A percentile compares a stretch with the other conserved stretches of the same genome.
Evolutionary conservation across 306 rosid species (phyloP).

Genomic region (Prunus davidiana): DNA sequence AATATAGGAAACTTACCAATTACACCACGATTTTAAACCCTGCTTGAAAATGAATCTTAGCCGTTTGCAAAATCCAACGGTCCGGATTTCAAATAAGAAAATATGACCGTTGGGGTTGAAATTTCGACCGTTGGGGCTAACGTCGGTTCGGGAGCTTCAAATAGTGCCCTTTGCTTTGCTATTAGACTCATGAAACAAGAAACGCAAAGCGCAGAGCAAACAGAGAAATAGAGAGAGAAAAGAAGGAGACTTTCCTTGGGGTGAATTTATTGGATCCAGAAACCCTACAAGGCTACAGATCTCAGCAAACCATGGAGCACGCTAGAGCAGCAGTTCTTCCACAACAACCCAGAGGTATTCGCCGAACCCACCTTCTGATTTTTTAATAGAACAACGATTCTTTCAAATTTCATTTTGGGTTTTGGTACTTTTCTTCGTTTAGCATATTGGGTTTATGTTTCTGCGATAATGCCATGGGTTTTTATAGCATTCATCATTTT

Average conservation of each 20-base stretch:
- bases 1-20: not conserved
- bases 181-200: not conserved
- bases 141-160: slow-evolving; percentile 13
- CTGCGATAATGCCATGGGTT: not conserved
- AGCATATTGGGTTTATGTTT: not conserved
- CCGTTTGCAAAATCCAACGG: not conserved
- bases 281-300: not conserved
- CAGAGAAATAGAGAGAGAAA: not conserved
- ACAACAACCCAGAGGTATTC: slow-evolving; percentile 12
- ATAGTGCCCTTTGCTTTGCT: not conserved
- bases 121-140: slow-evolving; percentile 4
- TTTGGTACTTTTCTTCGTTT: not conserved
- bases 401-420: not conserved
- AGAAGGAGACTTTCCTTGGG: not conserved
- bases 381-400: not conserved
- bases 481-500: not conserved
- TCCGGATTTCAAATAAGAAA: not conserved
- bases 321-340: not conserved
- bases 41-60: not conserved
- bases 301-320: not conserved
- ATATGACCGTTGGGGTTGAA: too few species aligned
- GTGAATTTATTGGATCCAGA: not conserved
- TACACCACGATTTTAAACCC: not conserved
- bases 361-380: not conserved
- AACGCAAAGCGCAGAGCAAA: not conserved